Base-by-base conservation (phyloP, 139 green algal genomes). In the Yamagishiella unicocca region DNA sequence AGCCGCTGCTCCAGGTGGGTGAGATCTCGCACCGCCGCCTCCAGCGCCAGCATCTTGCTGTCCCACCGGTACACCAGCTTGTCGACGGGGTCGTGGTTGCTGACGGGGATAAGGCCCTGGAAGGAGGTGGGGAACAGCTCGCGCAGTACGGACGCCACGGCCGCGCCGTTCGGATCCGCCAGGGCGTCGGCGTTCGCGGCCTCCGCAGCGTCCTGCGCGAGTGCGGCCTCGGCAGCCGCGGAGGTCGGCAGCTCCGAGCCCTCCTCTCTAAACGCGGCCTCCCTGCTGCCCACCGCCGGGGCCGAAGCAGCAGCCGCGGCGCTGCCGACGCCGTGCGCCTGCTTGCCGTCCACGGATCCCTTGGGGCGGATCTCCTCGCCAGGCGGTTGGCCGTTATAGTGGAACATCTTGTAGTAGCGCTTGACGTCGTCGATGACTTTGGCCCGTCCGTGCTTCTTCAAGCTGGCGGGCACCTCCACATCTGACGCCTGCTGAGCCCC, bases 31-130 rank as follows among this genome's bases (percentile, higher is more conserved):
- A 58, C 70, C 29, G 24, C 70, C 37, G 37, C 17, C 40, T 17
- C 70, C 40, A 78, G 37, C 42, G 38, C 70, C 4, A 55, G 24
- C 70, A 78, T 78, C 70, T 78, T 78, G 40, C 38, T 17, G 38
- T 78, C 70, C 70, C 70, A 78, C 4, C 45, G 14, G 45, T 68
- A 46, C 2, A 82, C 35, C 0, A 82, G 74, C 31, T 68, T 82
- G 35, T 82, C 74, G 4, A 83, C 76, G 2, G 24, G 4, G 54
- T 71, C 24, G 33, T 83, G 76, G 35, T 72, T n/a, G 19, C 24
- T 71, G 54, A 83, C 76, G 14, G 76, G 76, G 22, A 83, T 66
- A 66, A 83, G 76, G 17, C 37, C 54, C 37, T 46, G 76, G 54
- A 83, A 83, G 54, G 54, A 42, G 4, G 25, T 53, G 21, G 76